Percentiles rank a stretch among this genome's conserved stretches.
These are phyloP conservation scores for Dothideomycetes sp. DNA, from an alignment of 2,329 filamentous ascomycete species.

Conservation along the genomic window DNA sequence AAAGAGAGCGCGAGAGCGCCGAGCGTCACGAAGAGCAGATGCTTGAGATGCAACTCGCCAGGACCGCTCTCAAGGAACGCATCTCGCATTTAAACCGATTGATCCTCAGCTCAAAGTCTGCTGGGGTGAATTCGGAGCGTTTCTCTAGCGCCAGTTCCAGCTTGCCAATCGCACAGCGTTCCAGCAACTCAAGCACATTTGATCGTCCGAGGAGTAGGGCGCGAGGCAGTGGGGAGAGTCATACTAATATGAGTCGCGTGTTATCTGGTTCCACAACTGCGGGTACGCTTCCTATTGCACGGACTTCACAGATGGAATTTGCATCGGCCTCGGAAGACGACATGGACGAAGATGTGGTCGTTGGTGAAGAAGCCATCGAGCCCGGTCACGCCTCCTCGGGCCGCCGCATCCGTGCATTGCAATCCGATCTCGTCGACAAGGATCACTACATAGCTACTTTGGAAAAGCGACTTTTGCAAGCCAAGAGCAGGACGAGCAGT, in stretches of 20 bases:
- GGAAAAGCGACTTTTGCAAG: slow-evolving; percentile 85
- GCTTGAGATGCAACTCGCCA: slow-evolving; percentile 93
- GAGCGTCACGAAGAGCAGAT: slow-evolving; percentile 93
- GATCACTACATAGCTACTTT: slow-evolving; percentile 92
- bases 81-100: slow-evolving; percentile 95
- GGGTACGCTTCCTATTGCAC: slow-evolving; percentile 23
- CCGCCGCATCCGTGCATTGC: slow-evolving; percentile 83
- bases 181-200: slow-evolving; percentile 29
- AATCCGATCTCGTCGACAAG: slow-evolving; percentile 92
- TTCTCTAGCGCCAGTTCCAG: slow-evolving; percentile 38
- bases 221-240: slow-evolving; percentile 7
- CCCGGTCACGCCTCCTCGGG: slow-evolving; percentile 64
- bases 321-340: slow-evolving; percentile 27
- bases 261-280: slow-evolving; percentile 25
- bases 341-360: slow-evolving; percentile 49
- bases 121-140: slow-evolving; percentile 78
- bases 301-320: slow-evolving; percentile 20
- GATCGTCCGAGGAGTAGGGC: slow-evolving; percentile 15
- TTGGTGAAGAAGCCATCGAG: slow-evolving; percentile 27
- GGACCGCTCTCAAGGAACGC: slow-evolving; percentile 90
- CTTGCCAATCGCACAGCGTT: slow-evolving; percentile 30
- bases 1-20: slow-evolving; percentile 68
- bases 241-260: slow-evolving; percentile 22
- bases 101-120: slow-evolving; percentile 91
- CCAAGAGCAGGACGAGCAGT: slow-evolving; percentile 73